Evolutionary conservation across 179 eudicot species (phyloP).

Genomic region (Patellifolia procumbens): DNA sequence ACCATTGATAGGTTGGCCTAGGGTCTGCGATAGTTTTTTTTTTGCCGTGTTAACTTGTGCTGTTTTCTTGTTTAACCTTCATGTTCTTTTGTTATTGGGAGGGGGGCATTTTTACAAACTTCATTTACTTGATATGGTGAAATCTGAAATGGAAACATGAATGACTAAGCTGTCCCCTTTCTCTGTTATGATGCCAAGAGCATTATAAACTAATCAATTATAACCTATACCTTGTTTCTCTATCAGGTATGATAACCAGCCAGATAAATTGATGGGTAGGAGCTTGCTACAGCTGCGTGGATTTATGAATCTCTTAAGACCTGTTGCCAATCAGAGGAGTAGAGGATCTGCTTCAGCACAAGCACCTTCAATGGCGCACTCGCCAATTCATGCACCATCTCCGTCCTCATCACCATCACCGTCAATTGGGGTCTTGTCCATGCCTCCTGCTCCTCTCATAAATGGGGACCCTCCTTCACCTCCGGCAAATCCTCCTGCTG

Average conservation of each 20-base stretch:
- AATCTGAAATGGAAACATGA: not conserved
- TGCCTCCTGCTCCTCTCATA: slow-evolving; percentile 14
- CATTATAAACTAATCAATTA: not conserved
- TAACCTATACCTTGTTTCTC: not conserved
- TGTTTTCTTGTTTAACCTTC: no score
- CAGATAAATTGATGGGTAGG: slow-evolving; percentile 7
- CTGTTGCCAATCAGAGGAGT: not conserved
- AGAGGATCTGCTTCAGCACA: not conserved
- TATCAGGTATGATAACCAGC: slow-evolving; percentile 31
- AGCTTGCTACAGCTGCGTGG: slow-evolving; percentile 29
- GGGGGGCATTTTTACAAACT: not conserved
- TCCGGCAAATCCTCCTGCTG: slow-evolving; percentile 26
- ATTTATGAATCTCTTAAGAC: no score
- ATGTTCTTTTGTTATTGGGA: no score
- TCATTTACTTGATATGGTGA: not conserved
- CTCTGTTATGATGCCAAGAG: not conserved
- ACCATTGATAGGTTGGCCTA: not conserved
- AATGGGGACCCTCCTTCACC: slow-evolving; percentile 5
- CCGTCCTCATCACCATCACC: slow-evolving; percentile 24
- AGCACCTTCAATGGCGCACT: not conserved
- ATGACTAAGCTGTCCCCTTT: not conserved
- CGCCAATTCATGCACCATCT: slow-evolving; percentile 16
- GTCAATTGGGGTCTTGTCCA: not conserved
- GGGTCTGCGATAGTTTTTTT: not conserved
- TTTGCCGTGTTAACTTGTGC: not conserved